Evolutionary conservation across 176 grass and related monocot genomes (phyloP).

Genomic region (Carex scoparia): DNA sequence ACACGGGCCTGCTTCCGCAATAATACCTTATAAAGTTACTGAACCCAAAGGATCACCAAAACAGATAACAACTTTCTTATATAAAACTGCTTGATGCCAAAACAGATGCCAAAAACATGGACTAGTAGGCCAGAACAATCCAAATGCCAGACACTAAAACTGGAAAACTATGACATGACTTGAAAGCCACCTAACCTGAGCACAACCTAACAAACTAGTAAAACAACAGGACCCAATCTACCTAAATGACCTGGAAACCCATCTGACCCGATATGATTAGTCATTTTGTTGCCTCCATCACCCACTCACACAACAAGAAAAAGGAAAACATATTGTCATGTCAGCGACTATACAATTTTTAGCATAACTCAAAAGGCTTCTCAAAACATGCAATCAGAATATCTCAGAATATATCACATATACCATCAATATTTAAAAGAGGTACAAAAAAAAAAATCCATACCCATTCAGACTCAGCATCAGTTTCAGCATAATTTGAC

Average conservation of each 20-base stretch:
- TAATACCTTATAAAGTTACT: neutral
- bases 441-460: conserved; percentile 23
- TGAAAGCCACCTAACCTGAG: neutral
- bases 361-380: neutral
- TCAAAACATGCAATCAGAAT: neutral
- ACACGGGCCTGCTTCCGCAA: neutral
- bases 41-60: neutral
- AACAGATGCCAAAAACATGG: neutral
- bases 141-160: neutral
- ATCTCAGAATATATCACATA: neutral
- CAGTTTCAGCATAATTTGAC: conserved; percentile 74
- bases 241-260: neutral
- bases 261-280: neutral
- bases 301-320: neutral
- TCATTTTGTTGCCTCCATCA: neutral
- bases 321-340: neutral
- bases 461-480: conserved; percentile 97
- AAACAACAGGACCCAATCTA: neutral
- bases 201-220: neutral
- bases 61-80: neutral
- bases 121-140: neutral
- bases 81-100: neutral
- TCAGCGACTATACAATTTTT: neutral
- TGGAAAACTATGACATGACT: neutral
- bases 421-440: neutral